A percentile compares a stretch with the other conserved stretches of the same genome.
Evolutionary conservation across 202 grass and related monocot genomes (phyloP).

Genomic region (Dendrocalamus latiflorus): DNA sequence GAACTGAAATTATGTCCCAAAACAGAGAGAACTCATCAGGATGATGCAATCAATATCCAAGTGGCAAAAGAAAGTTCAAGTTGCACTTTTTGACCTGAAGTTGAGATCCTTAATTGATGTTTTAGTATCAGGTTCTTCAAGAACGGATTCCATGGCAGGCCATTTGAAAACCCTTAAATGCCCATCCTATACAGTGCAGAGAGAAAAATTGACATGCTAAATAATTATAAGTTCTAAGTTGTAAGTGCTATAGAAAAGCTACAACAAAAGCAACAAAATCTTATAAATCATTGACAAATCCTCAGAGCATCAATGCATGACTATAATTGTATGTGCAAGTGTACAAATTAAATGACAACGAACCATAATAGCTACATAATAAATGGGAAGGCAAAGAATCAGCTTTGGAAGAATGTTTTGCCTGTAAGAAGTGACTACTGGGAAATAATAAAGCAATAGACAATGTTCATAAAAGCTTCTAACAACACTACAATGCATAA

Average conservation of each 20-base stretch:
- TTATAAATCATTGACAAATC: neutral
- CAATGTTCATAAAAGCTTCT: neutral
- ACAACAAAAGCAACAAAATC: neutral
- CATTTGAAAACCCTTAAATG: constrained; percentile 92
- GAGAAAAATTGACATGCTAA: constrained; percentile 16
- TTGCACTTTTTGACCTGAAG: constrained; percentile 54
- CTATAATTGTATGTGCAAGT: neutral
- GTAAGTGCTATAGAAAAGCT: neutral
- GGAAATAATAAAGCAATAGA: neutral
- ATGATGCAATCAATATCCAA: constrained; percentile 19
- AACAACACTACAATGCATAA: neutral
- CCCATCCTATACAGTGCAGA: constrained; percentile 56
- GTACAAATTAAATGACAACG: neutral
- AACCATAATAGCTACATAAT: neutral
- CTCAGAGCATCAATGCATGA: neutral
- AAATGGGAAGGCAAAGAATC: neutral
- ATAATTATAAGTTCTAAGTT: constrained; percentile 7
- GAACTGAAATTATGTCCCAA: constrained; percentile 43
- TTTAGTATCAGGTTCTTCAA: constrained; percentile 67
- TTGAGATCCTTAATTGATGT: constrained; percentile 76
- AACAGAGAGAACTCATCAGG: constrained; percentile 20
- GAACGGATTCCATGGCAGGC: constrained; percentile 64
- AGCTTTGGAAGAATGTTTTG: neutral
- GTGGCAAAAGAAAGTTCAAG: neutral
- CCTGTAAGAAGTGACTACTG: neutral